phyloP scores from a whole-genome alignment of 208 protist genomes.

The Acanthamoeba triangularis region DNA sequence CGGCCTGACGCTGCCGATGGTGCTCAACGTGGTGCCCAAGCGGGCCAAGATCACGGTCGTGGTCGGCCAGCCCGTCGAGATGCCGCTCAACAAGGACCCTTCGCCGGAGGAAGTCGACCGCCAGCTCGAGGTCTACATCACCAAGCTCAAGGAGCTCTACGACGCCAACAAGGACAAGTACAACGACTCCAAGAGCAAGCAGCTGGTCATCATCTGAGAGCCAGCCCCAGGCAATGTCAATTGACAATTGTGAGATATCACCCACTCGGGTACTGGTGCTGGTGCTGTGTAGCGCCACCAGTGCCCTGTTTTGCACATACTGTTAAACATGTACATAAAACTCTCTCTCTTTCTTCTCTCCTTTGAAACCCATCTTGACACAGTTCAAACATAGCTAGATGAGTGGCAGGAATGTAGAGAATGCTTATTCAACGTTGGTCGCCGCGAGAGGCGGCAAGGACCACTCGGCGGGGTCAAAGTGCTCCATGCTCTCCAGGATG shows the following conservation, averaged over 20 bases:
- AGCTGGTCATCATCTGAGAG: conserved; percentile 67
- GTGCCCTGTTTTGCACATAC: not conserved
- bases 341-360: too few species aligned
- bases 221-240: conserved; percentile 8
- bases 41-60: conserved; percentile 55
- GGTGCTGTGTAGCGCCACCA: not conserved
- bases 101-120: conserved; percentile 37
- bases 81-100: conserved; percentile 20
- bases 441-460: not conserved
- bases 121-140: conserved; percentile 54
- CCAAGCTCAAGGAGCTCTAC: conserved; percentile 37
- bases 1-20: conserved; percentile 36
- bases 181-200: conserved; percentile 35
- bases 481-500: conserved; percentile 16
- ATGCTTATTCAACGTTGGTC: not conserved
- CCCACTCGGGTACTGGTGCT: not conserved
- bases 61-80: conserved; percentile 48
- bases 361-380: too few species aligned
- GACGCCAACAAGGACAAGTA: conserved; percentile 64
- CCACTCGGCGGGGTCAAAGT: conserved; percentile 35
- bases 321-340: conserved; percentile 21
- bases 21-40: conserved; percentile 48
- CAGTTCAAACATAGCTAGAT: too few species aligned
- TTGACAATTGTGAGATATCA: not conserved
- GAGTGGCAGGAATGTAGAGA: too few species aligned